Conservation (phyloP, 148 eudicot species). For the Gaultheria prostrata region DNA sequence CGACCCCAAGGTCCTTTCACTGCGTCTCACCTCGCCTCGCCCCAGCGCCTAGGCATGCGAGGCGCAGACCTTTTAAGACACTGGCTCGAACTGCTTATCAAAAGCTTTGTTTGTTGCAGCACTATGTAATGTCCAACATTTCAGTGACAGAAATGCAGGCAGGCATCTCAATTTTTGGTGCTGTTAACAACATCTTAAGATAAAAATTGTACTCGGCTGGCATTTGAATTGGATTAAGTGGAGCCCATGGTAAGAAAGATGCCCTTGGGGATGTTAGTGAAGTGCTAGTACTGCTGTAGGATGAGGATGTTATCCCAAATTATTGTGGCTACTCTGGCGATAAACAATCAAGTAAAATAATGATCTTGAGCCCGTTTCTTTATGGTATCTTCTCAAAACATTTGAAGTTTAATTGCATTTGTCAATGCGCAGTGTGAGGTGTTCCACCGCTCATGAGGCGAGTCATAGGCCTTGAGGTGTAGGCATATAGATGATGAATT, state of each 20-base stretch:
- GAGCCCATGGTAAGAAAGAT: background rate
- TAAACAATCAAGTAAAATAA: background rate
- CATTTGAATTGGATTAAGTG: background rate
- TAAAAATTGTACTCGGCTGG: background rate
- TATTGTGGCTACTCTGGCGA: background rate
- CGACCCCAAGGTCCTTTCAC: background rate
- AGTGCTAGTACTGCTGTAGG: background rate
- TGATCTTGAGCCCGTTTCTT: background rate
- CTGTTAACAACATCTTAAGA: background rate
- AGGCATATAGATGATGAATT: background rate
- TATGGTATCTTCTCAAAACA: background rate
- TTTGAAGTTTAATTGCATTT: background rate
- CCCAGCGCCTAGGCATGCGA: no score
- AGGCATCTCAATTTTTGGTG: background rate
- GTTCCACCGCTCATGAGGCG: background rate
- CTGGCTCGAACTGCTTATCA: no score
- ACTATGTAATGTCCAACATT: background rate
- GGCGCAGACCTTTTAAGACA: no score
- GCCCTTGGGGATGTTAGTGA: background rate
- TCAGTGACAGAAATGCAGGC: background rate
- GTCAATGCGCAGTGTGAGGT: background rate
- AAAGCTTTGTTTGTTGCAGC: background rate
- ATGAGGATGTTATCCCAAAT: background rate
- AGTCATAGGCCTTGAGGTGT: background rate
- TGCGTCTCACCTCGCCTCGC: no score